These are phyloP conservation scores for Coccomyxa sp. DNA, from an alignment of 139 green algal species.

Conservation along the genomic window DNA sequence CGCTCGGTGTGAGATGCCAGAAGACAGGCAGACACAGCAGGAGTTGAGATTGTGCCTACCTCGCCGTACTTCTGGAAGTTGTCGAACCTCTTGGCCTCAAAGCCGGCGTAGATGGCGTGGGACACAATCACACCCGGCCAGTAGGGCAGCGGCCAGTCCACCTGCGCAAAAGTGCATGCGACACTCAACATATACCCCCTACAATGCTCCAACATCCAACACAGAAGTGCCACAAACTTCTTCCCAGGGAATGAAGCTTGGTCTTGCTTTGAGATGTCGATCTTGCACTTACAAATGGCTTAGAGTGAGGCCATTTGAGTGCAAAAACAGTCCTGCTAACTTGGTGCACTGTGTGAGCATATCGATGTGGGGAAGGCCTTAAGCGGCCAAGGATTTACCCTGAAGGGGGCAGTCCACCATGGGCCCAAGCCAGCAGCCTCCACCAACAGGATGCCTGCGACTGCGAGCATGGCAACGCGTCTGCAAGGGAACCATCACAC, in stretches of 20 bases:
- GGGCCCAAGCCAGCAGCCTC: conserved; percentile 50
- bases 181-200: not conserved
- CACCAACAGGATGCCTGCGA: conserved; percentile 67
- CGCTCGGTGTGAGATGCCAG: no score
- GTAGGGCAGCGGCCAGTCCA: conserved; percentile 34
- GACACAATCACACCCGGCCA: conserved; percentile 59
- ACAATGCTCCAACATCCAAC: not conserved
- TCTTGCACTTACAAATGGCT: no score
- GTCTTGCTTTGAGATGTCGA: no score
- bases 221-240: not conserved
- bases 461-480: conserved; percentile 86
- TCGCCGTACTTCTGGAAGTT: conserved; percentile 81
- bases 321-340: no score
- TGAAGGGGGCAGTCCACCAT: conserved; percentile 47
- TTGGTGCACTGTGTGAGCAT: no score
- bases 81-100: conserved; percentile 80
- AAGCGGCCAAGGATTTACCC: conserved; percentile 4
- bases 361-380: no score
- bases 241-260: no score
- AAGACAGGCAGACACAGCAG: no score
- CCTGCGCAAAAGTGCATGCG: not conserved
- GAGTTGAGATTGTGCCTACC: not conserved
- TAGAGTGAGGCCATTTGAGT: no score
- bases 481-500: conserved; percentile 2
- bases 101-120: conserved; percentile 60